Conservation (phyloP, 2,329 filamentous ascomycete species). For the Fusarium buxicola region DNA sequence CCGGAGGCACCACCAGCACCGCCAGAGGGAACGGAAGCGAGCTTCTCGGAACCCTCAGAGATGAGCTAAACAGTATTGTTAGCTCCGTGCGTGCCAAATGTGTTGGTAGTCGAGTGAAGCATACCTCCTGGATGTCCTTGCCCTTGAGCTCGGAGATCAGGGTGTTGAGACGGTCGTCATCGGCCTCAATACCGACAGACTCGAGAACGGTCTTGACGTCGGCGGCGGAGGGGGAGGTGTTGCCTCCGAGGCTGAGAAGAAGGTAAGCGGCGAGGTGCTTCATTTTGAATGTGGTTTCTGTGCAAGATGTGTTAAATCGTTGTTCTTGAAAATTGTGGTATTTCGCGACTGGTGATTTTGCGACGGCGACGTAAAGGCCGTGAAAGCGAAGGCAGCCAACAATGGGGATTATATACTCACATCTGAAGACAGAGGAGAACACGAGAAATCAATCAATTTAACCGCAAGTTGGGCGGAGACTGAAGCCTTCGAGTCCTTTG, state of each 20-base stretch:
- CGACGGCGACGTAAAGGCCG: constrained; percentile 4
- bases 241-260: constrained; percentile 93
- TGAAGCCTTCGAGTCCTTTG: constrained; percentile 93
- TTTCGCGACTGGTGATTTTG: constrained; percentile 10
- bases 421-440: constrained; percentile 65
- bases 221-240: constrained; percentile 83
- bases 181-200: constrained; percentile 95
- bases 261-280: constrained; percentile 99
- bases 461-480: constrained; percentile 98
- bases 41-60: constrained; percentile 87
- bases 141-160: constrained; percentile 91
- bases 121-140: constrained; percentile 94
- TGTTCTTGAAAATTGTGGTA: constrained; percentile 20
- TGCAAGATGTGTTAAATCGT: constrained; percentile 30
- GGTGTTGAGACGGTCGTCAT: constrained; percentile 84
- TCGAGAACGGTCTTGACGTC: constrained; percentile 92
- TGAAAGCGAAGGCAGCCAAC: not conserved
- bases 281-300: constrained; percentile 77
- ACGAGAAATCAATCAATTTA: constrained; percentile 99
- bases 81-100: constrained; percentile 19
- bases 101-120: constrained; percentile 45
- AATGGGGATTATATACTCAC: constrained; percentile 50
- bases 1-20: constrained; percentile 79
- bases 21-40: constrained; percentile 96
- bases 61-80: constrained; percentile 75